Evolutionary conservation across 495 filamentous ascomycete genomes (phyloP), one percentile per base, ranked within the genome.

Genomic region (Cercophora scortea): DNA sequence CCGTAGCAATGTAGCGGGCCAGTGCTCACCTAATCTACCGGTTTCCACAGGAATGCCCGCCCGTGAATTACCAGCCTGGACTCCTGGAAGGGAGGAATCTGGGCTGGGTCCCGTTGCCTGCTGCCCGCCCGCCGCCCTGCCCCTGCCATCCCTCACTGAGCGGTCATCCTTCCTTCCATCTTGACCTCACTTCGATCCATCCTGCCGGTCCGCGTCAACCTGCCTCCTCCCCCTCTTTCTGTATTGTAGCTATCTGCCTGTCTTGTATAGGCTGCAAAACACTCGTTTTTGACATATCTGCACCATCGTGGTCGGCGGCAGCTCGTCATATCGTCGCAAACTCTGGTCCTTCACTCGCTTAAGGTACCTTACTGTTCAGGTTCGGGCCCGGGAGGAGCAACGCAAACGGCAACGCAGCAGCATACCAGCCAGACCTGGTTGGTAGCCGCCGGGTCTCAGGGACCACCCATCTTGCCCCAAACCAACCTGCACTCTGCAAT

Each of bases 11-110:
- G 44, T 54, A 53, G 41, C 35, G 47, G 63, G 59, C 59, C 61
- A 61, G 65, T 65, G 60, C 62, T 63, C 60, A 61, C 53, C 61
- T 58, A 63, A 66, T 66, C 66, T 69, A 55, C 61, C 61, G 53
- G 61, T 69, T 66, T 66, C 63, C 66, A 65, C 56, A 64, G 65
- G 65, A 64, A 68, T 68, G 53, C 10, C 36, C 13, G 36, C 18
- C 11, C 10, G 59, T 64, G 59, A 59, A 61, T 60, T 60, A 61
- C 56, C 53, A 45, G 10, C 57, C 55, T 54, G 51, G 33, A 39
- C 33, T 49, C 47, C 49, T 32, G 25, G 25, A 25, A 25, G 25
- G 25, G 25, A 25, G 25, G 25, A 25, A 25, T 25, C 25, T 25
- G 25, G 25, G 25, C 25, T 2, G 5, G 25, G 25, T 25, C 5